These are phyloP conservation scores for Coprinopsis cinerea DNA, from an alignment of 768 basidiomycete genomes.

Conservation along the genomic window DNA sequence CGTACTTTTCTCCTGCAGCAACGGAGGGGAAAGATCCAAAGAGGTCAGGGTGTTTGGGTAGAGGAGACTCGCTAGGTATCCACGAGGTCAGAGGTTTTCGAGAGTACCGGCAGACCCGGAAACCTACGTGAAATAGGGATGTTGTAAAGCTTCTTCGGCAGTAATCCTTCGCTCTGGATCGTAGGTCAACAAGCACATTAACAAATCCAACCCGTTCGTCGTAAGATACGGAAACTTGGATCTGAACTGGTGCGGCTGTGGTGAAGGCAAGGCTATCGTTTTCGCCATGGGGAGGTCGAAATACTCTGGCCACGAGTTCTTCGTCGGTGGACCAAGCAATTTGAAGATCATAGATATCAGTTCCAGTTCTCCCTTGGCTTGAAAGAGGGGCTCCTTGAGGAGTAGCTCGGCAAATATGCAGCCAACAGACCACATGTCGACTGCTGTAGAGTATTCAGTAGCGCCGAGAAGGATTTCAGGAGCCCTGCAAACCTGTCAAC, in stretches of 20 bases:
- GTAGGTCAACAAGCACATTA: conserved; percentile 79
- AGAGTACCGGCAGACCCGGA: too few relatives aligned
- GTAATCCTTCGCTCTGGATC: conserved; percentile 83
- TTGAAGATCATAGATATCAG: conserved; percentile 92
- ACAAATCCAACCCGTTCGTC: conserved; percentile 75
- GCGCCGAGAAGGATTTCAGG: conserved; percentile 95
- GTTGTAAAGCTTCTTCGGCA: conserved; percentile 85
- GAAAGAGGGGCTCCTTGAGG: conserved; percentile 93
- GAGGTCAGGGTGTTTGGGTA: conserved; percentile 93
- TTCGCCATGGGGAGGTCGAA: conserved; percentile 73
- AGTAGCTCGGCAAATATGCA: conserved; percentile 98
- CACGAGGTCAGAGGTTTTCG: not conserved
- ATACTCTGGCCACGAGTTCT: conserved; percentile 83
- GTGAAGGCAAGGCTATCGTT: conserved; percentile 67
- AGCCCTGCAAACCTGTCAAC: conserved; percentile 46
- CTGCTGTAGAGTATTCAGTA: conserved; percentile 87
- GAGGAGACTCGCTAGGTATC: conserved; percentile 72
- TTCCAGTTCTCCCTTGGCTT: conserved; percentile 93
- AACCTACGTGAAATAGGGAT: conserved; percentile 85
- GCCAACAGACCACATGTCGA: conserved; percentile 98
- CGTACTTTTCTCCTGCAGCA: conserved; percentile 93
- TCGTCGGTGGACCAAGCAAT: conserved; percentile 89
- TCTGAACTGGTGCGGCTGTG: conserved; percentile 70
- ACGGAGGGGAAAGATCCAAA: conserved; percentile 95
- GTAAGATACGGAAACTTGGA: conserved; percentile 86